Evolutionary conservation across 805 yeast species (phyloP), one percentile per base, ranked within the genome.

Genomic region (Metschnikowia santaceciliae): DNA sequence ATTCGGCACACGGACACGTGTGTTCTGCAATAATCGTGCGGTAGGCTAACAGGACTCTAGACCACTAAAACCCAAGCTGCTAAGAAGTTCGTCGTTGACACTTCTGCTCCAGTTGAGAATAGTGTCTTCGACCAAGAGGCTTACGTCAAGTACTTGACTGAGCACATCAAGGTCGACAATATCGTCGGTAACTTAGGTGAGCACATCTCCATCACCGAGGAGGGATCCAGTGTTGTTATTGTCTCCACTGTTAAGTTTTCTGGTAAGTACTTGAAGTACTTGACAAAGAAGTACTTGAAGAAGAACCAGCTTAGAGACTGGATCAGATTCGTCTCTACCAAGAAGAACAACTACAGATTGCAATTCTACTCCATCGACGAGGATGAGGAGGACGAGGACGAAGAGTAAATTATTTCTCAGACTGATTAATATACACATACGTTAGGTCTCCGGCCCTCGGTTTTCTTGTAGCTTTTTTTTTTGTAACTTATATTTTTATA

Each of bases 281-380:
- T 94, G 76, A 89, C 98, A 72, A 95, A 94, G 90, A 92, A 96
- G 84, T 94, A 89, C 94, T 89, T 94, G 80, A 95, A 92, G 96
- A 94, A 94, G 89, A 90, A 91, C 92, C 96, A 89, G 81, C 88
- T 92, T 83, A 90, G 97, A 84, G 98, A 94, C 84, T 92, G 98
- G 98, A 91, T 92, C 80, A 94, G 98, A 85, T 91, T 92, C 72
- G 96, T 92, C 65, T 88, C 98, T 63, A 85, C 87, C 72, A 87
- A 90, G 82, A 88, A 88, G 79, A 89, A 91, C 86, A 85, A 83
- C 77, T 94, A 94, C 89, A 88, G 88, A 78, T 84, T 92, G 82
- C 91, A 94, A 79, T 92, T 92, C 97, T 94, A 89, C 97, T 90
- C 95, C 78, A 94, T 92, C 76, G 90, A 92, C 69, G 92, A 53